A percentile compares a stretch with the other conserved stretches of the same genome.
Evolutionary conservation across 176 grass and related monocot genomes (phyloP).

Genomic region (Cenchrus fungigraminus): DNA sequence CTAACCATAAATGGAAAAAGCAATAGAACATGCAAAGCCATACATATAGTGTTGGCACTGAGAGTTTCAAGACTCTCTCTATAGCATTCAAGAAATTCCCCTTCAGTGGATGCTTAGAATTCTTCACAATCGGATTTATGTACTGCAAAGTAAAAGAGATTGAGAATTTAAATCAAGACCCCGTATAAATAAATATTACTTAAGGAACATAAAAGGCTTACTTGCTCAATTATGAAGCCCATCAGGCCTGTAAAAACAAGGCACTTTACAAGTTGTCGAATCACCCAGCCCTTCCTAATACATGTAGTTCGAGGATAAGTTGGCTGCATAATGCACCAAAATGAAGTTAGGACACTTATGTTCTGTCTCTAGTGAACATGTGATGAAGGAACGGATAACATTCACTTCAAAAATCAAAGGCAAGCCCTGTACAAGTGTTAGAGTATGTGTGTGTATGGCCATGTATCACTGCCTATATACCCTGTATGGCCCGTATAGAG

Average conservation of each 20-base stretch:
- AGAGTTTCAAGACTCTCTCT: conserved; percentile 96
- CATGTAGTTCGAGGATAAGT: conserved; percentile 77
- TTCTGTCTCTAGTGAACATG: neutral
- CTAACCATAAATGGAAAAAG: conserved; percentile 98
- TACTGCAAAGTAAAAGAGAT: conserved; percentile 60
- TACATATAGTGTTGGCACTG: conserved; percentile 91
- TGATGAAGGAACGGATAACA: neutral
- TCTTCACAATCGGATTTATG: conserved; percentile 97
- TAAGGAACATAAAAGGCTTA: conserved; percentile 49
- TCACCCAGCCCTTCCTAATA: conserved; percentile 88
- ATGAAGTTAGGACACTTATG: conserved; percentile 34
- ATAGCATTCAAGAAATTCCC: conserved; percentile 91
- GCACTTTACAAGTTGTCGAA: conserved; percentile 81
- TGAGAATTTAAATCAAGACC: conserved; percentile 1
- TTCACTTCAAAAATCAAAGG: neutral
- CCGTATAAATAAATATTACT: conserved; percentile 7
- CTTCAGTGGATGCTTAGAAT: conserved; percentile 93
- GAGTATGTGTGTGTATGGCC: no score
- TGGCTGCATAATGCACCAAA: conserved; percentile 59
- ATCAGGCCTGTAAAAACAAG: conserved; percentile 90
- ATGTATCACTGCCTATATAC: no score
- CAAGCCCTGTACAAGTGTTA: no score
- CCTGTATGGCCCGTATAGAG: no score
- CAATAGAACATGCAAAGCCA: conserved; percentile 99
- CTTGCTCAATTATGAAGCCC: conserved; percentile 98